Percentiles rank a stretch among this genome's conserved stretches.
These are phyloP conservation scores for Lentinula sp. DNA, from an alignment of 768 basidiomycete species.

Conservation along the genomic window DNA sequence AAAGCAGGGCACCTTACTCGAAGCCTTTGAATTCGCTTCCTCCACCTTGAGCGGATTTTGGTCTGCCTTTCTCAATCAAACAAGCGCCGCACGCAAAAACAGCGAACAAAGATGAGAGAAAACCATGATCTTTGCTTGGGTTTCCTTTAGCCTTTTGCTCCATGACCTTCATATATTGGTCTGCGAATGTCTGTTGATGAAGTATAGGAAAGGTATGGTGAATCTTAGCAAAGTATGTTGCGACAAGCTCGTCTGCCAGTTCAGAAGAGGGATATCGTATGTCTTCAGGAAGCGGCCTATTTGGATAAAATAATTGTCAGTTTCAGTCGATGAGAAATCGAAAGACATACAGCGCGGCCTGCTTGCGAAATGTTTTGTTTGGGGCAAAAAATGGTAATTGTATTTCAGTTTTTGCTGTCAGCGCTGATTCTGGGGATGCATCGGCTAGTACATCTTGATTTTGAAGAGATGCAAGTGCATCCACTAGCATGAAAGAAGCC, in stretches of 20 bases:
- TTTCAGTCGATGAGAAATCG: neutral
- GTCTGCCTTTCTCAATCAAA: neutral
- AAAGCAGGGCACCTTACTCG: constrained; percentile 7
- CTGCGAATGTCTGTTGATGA: constrained; percentile 13
- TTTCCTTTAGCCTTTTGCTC: constrained; percentile 7
- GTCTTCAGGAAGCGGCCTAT: constrained; percentile 10
- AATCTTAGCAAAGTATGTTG: constrained; percentile 10
- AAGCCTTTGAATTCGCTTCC: constrained; percentile 10
- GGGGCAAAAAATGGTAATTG: constrained; percentile 10
- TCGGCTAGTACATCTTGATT: neutral
- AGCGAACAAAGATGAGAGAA: constrained; percentile 11
- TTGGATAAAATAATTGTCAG: neutral
- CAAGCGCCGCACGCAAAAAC: constrained; percentile 15
- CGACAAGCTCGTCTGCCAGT: constrained; percentile 13
- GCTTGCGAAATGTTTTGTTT: constrained; percentile 5
- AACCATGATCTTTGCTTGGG: constrained; percentile 8
- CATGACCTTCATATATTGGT: constrained; percentile 12
- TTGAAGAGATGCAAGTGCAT: constrained; percentile 11
- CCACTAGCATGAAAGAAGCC: constrained; percentile 12
- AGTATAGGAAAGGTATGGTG: constrained; percentile 15
- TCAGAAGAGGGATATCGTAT: constrained; percentile 10
- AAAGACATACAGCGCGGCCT: constrained; percentile 7
- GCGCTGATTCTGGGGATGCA: constrained; percentile 5
- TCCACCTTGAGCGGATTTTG: neutral
- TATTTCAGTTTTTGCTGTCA: constrained; percentile 5